A percentile compares a stretch with the other conserved stretches of the same genome.
These are phyloP conservation scores for Cercophora sp. DNA, from an alignment of 495 filamentous ascomycete species.

Conservation along the genomic window DNA sequence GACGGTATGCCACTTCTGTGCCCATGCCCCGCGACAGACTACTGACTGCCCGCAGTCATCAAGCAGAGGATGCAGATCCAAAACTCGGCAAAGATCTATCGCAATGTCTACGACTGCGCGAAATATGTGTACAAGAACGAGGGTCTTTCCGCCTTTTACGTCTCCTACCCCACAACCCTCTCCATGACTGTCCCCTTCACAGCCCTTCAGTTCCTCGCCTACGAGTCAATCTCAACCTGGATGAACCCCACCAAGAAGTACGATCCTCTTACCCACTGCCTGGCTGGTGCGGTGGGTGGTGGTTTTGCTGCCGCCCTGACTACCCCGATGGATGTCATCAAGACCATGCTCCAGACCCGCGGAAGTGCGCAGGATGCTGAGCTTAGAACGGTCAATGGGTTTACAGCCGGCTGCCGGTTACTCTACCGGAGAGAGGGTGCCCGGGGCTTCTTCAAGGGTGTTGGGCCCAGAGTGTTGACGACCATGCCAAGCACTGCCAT, in stretches of 20 bases:
- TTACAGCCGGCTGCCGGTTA: conserved; percentile 75
- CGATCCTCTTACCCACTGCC: conserved; percentile 87
- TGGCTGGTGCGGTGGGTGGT: conserved; percentile 86
- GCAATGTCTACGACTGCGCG: conserved; percentile 79
- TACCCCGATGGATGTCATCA: conserved; percentile 95
- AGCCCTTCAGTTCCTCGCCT: conserved; percentile 91
- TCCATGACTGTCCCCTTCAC: conserved; percentile 99
- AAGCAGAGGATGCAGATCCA: conserved; percentile 99
- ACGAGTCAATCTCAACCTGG: conserved; percentile 90
- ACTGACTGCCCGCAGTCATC: conserved; percentile 63
- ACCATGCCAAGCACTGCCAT: conserved; percentile 99
- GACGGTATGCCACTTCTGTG: conserved; percentile 71
- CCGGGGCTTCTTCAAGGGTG: conserved; percentile 84
- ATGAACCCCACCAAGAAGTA: conserved; percentile 84
- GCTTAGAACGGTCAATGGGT: conserved; percentile 77
- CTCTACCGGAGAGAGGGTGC: conserved; percentile 81
- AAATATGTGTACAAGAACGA: conserved; percentile 80
- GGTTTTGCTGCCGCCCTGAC: conserved; percentile 90
- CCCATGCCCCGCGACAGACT: background rate
- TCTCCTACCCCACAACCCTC: conserved; percentile 96
- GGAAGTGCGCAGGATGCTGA: conserved; percentile 77
- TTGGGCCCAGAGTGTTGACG: conserved; percentile 86
- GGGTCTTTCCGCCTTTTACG: conserved; percentile 89
- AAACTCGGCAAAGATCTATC: conserved; percentile 78
- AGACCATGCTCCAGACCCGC: conserved; percentile 92